Percentiles rank a stretch among this genome's conserved stretches.
Conservation (phyloP, 2,329 filamentous ascomycete genomes). For the Beauveria bassiana region DNA sequence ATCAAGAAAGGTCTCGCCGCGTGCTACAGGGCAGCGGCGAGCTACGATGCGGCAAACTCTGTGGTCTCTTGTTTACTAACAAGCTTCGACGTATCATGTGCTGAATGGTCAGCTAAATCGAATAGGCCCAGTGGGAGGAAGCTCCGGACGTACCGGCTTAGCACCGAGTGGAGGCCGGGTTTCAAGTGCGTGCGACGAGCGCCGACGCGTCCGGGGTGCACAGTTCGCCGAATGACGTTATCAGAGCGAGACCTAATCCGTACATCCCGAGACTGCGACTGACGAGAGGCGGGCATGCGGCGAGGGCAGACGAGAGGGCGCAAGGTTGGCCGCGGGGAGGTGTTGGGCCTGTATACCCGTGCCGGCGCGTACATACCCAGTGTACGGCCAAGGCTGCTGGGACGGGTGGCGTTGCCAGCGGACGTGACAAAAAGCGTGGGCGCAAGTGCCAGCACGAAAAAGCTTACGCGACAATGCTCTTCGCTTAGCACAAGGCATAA, state of each 20-base stretch:
- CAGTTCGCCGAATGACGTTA: background rate
- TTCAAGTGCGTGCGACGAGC: background rate
- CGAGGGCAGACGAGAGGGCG: background rate
- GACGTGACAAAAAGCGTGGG: too few species aligned
- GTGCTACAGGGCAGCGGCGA: too few species aligned
- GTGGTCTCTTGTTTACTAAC: background rate
- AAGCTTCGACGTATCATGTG: background rate
- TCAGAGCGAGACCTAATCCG: background rate
- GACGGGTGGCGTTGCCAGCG: too few species aligned
- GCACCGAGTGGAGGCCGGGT: background rate
- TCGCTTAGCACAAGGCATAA: too few species aligned
- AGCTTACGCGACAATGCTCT: too few species aligned
- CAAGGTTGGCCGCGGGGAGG: too few species aligned
- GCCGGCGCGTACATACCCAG: too few species aligned
- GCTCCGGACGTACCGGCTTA: constrained; percentile 1
- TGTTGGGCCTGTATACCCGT: too few species aligned
- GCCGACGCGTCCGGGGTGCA: background rate
- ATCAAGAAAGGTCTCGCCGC: too few species aligned
- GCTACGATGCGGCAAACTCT: too few species aligned
- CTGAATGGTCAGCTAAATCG: background rate
- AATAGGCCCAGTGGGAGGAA: background rate
- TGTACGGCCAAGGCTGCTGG: too few species aligned
- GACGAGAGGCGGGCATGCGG: background rate
- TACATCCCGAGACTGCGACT: background rate
- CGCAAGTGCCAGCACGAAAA: too few species aligned